Base-by-base conservation (phyloP, 345 rosid genomes). In the Cardamine chenopodiifolia region DNA sequence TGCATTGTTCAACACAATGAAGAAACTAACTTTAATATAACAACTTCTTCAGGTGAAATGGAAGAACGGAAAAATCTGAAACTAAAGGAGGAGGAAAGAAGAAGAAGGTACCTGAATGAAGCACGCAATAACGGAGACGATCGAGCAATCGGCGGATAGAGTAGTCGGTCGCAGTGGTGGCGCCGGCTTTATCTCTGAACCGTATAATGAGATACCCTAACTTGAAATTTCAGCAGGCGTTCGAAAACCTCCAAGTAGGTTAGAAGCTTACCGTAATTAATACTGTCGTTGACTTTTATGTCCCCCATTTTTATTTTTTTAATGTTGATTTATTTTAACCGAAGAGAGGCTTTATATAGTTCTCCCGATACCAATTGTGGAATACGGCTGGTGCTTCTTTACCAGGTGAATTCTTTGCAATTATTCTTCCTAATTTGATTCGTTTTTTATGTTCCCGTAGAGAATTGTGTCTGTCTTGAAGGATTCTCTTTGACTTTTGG, bases 111-210 rank as follows among this genome's bases (percentile, higher is more conserved):
- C 77, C 81, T 77, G 32, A 39, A 39, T 62, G 52, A 15, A 15
- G 20, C 20, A 25, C 14, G 34, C 67, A 61, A 23, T 60, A 19
- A 34, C 18, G 6, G 47, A 60, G 29, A 75, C 37, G 68, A 72
- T 72, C 31, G 23, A 15, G 42, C 10, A 62, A 75, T 37, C 56
- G 74, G 61, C 66, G 66, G 49, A 15, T n/a, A 52, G 70, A 44
- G 59, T 25, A n/a, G 28, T 26, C 68, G 73, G 74, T 59, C 14
- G 70, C 70, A 32, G 70, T 58, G 47, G 64, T 60, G 73, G 73
- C 72, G 67, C 68, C 62, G 73, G 74, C 20, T 68, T 55, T 59
- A 69, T 42, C 75, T 76, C 49, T 22, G 35, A 47, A 37, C 42
- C 48, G 22, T 67, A 22, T 26, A 49, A 35, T 10, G 29, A 37